Evolutionary conservation across 495 filamentous ascomycete species (phyloP), one percentile per base, ranked within the genome.

Genomic region (Penicillium odoratum): DNA sequence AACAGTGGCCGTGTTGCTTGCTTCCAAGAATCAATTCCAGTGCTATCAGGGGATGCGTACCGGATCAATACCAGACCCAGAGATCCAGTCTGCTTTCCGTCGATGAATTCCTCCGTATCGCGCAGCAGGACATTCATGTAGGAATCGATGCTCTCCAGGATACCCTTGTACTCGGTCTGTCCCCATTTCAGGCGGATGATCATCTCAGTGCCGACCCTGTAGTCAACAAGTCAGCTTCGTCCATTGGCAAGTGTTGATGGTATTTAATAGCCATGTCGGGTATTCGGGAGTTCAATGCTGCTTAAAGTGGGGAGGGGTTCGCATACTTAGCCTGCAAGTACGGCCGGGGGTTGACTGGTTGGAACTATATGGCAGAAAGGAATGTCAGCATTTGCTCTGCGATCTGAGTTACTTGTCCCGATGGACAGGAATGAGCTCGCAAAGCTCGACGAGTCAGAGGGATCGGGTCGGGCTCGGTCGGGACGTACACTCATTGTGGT

Each of bases 81-180:
- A 58, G 78, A 80, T 48, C 90, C 92, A 31, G 88, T 90, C 67
- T 82, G 87, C 82, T 94, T 91, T 53, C 89, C 90, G 74, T 94
- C 87, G 61, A 97, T 88, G 76, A 83, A 96, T 69, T 98, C 95
- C 76, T 95, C 90, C 48, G 94, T 91, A 65, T 87, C 85, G 65
- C 83, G 83, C 51, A 98, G 83, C 74, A 97, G 90, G 59, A 98
- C 85, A 78, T 98, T 98, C 93, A 98, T 97, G 83, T 98, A 98
- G 65, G 88, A 92, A 78, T 98, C 94, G 62, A 96, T 89, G 75
- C 83, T 89, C 63, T 98, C 90, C 53, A 98, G 84, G 45, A 82
- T 84, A 62, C 94, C 94, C 70, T 90, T 91, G 83, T 98, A 98
- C 76, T 98, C 95, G 33, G 91, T 94, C 69, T 96, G 86, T 63